Evolutionary conservation across 2,329 filamentous ascomycete species (phyloP).

Genomic region (Venturia effusa): DNA sequence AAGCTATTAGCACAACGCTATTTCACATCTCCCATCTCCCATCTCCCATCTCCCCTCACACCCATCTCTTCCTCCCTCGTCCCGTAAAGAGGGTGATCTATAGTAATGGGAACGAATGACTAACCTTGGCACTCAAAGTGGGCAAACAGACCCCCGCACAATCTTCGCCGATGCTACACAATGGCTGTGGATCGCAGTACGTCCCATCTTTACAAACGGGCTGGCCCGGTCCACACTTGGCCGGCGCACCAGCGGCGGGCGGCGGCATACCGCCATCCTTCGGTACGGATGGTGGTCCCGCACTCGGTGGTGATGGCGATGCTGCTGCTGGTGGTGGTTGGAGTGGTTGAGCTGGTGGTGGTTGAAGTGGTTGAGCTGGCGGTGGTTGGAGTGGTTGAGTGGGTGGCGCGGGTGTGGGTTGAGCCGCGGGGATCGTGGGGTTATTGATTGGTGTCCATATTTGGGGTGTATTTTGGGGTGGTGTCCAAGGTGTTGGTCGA

Average conservation of each 20-base stretch:
- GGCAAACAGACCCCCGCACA: constrained; percentile 8
- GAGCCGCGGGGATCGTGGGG: not conserved
- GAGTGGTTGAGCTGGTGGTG: not conserved
- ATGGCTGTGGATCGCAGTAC: constrained; percentile 9
- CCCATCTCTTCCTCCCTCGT: no score
- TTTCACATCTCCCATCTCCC: no score
- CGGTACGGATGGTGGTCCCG: not conserved
- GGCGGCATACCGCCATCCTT: not conserved
- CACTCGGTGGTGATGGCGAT: not conserved
- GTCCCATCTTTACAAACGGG: not conserved
- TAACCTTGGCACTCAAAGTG: not conserved
- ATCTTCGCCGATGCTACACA: constrained; percentile 8
- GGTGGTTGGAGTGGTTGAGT: not conserved
- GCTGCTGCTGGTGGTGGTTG: not conserved
- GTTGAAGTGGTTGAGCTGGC: not conserved
- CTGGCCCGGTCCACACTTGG: not conserved
- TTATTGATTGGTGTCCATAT: not conserved
- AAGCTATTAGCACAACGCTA: not conserved
- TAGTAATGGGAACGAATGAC: no score
- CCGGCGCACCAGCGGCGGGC: not conserved
- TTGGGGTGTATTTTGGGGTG: not conserved
- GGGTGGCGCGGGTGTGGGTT: not conserved
- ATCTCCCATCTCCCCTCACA: no score
- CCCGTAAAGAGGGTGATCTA: no score
- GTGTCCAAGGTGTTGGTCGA: not conserved